phyloP scores from a whole-genome alignment of 352 stramenopile species.

The Phytophthora idaei region DNA sequence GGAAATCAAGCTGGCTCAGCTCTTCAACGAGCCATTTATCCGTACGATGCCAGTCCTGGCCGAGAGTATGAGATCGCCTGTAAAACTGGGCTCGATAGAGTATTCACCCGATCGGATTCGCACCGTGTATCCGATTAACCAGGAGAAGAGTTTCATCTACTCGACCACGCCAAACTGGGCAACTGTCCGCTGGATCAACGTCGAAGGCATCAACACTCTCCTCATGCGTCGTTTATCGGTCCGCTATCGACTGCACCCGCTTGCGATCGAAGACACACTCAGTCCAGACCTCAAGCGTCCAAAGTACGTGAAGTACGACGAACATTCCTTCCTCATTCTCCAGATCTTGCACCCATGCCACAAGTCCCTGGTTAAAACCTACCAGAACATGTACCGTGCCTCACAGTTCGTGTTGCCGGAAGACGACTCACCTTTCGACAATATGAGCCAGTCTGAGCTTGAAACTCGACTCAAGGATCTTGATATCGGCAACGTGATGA shows the following conservation, averaged over 20 bases:
- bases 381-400: constrained; percentile 70
- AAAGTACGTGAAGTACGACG: constrained; percentile 87
- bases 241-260: constrained; percentile 80
- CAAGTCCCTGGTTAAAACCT: constrained; percentile 50
- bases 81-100: constrained; percentile 57
- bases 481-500: constrained; percentile 60
- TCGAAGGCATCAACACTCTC: constrained; percentile 62
- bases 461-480: constrained; percentile 54
- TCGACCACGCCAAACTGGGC: constrained; percentile 69
- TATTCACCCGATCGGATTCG: constrained; percentile 77
- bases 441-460: constrained; percentile 63
- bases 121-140: constrained; percentile 56
- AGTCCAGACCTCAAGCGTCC: constrained; percentile 70
- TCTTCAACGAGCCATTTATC: constrained; percentile 74
- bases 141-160: constrained; percentile 84
- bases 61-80: constrained; percentile 19
- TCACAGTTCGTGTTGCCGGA: constrained; percentile 54
- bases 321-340: constrained; percentile 79
- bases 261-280: constrained; percentile 80
- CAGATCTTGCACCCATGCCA: constrained; percentile 58
- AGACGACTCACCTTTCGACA: constrained; percentile 51
- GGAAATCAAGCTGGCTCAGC: constrained; percentile 88
- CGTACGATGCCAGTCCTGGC: constrained; percentile 44
- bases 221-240: constrained; percentile 72
- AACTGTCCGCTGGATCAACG: constrained; percentile 83